A percentile compares a stretch with the other conserved stretches of the same genome.
Conservation (phyloP, 2,329 filamentous ascomycete genomes). For the Aspergillus hortae region DNA sequence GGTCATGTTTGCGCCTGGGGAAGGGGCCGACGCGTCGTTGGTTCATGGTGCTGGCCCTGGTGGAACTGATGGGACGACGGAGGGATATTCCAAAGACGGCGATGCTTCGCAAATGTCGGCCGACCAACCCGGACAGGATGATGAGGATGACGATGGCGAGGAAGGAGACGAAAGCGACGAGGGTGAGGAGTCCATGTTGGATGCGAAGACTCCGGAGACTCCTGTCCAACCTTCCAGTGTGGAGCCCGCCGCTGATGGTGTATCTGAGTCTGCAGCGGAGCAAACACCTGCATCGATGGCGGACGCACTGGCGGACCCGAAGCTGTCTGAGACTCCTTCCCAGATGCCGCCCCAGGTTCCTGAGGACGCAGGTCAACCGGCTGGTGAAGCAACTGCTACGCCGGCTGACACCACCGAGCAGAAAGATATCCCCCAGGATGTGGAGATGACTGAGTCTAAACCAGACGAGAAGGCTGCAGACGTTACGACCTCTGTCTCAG, state of each 20-base stretch:
- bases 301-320: constrained; percentile 3
- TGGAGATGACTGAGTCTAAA: constrained; percentile 15
- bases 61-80: constrained; percentile 29
- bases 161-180: constrained; percentile 50
- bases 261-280: constrained; percentile 1
- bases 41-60: constrained; percentile 39
- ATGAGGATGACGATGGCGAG: constrained; percentile 47
- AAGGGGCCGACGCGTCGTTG: constrained; percentile 35
- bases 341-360: not conserved
- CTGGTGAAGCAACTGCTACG: constrained; percentile 1
- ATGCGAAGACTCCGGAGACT: constrained; percentile 44
- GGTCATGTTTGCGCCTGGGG: constrained; percentile 52
- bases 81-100: constrained; percentile 36
- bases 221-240: constrained; percentile 26
- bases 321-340: constrained; percentile 2
- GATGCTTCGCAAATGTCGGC: constrained; percentile 35
- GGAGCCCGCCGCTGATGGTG: constrained; percentile 5
- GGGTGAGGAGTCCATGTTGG: constrained; percentile 47
- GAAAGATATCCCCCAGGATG: constrained; percentile 9
- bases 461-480: constrained; percentile 3
- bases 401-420: not conserved
- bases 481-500: constrained; percentile 3
- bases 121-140: constrained; percentile 43
- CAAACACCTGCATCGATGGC: constrained; percentile 7
- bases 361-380: constrained; percentile 1